A percentile compares a stretch with the other conserved stretches of the same genome.
Evolutionary conservation across 2,329 filamentous ascomycete species (phyloP).

Genomic region (Pseudofabraea citricarpa): DNA sequence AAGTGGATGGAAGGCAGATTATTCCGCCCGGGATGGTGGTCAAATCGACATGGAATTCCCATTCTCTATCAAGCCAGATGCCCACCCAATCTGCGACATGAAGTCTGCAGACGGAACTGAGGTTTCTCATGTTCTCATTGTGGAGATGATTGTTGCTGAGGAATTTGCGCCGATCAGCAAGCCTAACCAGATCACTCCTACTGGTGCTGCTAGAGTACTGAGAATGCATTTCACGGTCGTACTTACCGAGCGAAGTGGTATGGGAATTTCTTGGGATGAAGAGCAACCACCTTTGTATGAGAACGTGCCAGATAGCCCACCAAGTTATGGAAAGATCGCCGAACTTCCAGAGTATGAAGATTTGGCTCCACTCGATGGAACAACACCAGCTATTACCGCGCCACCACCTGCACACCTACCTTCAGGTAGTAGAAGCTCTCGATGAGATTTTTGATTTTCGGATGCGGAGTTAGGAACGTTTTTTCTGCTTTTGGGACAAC

Average conservation of each 20-base stretch:
- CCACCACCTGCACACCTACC: not conserved
- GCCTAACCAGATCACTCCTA: constrained; percentile 68
- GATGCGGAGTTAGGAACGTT: not conserved
- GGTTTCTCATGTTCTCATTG: constrained; percentile 77
- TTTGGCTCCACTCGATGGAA: constrained; percentile 15
- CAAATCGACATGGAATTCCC: constrained; percentile 80
- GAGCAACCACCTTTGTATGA: constrained; percentile 92
- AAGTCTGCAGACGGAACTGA: constrained; percentile 70
- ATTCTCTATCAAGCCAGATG: constrained; percentile 50
- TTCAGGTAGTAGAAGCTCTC: not conserved
- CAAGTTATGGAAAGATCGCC: constrained; percentile 47
- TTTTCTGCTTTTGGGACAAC: not conserved
- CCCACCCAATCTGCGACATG: constrained; percentile 71
- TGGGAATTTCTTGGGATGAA: constrained; percentile 93
- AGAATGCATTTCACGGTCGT: constrained; percentile 84
- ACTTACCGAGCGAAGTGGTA: constrained; percentile 76
- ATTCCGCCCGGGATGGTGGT: constrained; percentile 54
- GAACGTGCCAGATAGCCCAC: constrained; percentile 84
- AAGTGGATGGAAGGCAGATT: constrained; percentile 79
- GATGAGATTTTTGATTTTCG: not conserved
- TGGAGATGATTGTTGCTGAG: constrained; percentile 92
- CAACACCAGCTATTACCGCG: not conserved
- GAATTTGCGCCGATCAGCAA: constrained; percentile 75
- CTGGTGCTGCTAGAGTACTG: constrained; percentile 83
- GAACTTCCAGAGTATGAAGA: constrained; percentile 26